These are phyloP conservation scores for Artemisia annua DNA, from an alignment of 129 eudicot species.

Conservation along the genomic window DNA sequence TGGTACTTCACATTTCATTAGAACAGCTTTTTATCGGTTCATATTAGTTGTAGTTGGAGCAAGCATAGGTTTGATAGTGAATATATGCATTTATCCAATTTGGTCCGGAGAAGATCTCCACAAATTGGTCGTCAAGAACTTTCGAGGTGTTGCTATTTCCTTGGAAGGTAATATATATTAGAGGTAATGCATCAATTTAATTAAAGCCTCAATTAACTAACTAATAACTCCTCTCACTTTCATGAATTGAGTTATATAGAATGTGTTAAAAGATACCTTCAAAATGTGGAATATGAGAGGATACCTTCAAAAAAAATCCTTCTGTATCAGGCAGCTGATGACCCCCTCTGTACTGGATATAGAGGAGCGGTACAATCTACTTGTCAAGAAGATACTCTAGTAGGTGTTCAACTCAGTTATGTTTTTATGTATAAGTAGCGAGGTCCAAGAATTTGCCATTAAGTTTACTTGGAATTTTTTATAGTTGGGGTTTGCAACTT, in stretches of 20 bases:
- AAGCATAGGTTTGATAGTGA: conserved; percentile 57
- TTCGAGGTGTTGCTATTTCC: conserved; percentile 78
- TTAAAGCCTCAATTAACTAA: not conserved
- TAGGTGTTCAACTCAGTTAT: conserved; percentile 15
- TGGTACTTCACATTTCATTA: conserved; percentile 57
- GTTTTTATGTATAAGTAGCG: not conserved
- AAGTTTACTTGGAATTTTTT: not conserved
- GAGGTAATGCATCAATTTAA: too few relatives aligned
- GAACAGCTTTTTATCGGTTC: conserved; percentile 64
- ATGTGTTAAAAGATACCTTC: conserved; percentile 64
- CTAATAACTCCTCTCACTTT: not conserved
- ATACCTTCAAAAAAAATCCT: conserved; percentile 80
- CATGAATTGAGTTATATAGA: conserved; percentile 34
- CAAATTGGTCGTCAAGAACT: conserved; percentile 80
- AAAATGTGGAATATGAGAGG: conserved; percentile 63
- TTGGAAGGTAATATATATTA: conserved; percentile 60
- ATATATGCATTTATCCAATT: conserved; percentile 72
- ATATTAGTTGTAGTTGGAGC: conserved; percentile 77
- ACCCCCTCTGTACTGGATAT: conserved; percentile 71
- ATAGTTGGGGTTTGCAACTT: conserved; percentile 73
- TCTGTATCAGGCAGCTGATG: conserved; percentile 78
- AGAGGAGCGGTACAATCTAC: conserved; percentile 76
- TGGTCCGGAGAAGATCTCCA: conserved; percentile 97
- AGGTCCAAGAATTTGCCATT: not conserved
- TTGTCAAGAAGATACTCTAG: conserved; percentile 84